Percentiles rank a stretch among this genome's conserved stretches.
Conservation (phyloP, 1,284 basidiomycete species). For the Anthracocystis panici-leucophaei region DNA sequence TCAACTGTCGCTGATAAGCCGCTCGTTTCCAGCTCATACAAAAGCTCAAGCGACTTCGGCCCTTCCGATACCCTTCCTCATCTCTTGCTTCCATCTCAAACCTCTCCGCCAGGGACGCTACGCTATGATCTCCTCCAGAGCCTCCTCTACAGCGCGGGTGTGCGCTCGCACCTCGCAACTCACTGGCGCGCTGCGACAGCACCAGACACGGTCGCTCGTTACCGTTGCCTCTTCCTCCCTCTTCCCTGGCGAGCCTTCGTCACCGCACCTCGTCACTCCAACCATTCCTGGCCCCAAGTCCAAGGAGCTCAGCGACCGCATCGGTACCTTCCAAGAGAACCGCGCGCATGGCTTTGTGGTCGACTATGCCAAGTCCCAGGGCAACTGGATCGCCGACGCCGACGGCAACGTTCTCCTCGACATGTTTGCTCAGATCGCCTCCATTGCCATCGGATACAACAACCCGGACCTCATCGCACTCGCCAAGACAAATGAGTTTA, state of each 20-base stretch:
- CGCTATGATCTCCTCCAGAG: conserved; percentile 31
- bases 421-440: conserved; percentile 73
- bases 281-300: conserved; percentile 68
- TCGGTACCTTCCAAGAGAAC: conserved; percentile 71
- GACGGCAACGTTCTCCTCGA: conserved; percentile 74
- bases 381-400: conserved; percentile 73
- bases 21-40: background rate
- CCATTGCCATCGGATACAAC: conserved; percentile 71
- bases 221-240: conserved; percentile 34
- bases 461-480: conserved; percentile 71
- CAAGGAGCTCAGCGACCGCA: conserved; percentile 58
- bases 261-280: conserved; percentile 54
- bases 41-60: background rate
- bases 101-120: no score
- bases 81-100: background rate
- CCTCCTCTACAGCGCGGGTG: conserved; percentile 13
- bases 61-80: background rate
- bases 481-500: conserved; percentile 70
- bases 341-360: conserved; percentile 71
- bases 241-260: conserved; percentile 64
- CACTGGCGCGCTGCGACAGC: conserved; percentile 7
- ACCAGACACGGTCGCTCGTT: conserved; percentile 34
- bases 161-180: conserved; percentile 17
- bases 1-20: conserved; percentile 3
- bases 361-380: conserved; percentile 69